phyloP scores from a whole-genome alignment of 1,284 basidiomycete species.

The Cutaneotrichosporon mucoides region DNA sequence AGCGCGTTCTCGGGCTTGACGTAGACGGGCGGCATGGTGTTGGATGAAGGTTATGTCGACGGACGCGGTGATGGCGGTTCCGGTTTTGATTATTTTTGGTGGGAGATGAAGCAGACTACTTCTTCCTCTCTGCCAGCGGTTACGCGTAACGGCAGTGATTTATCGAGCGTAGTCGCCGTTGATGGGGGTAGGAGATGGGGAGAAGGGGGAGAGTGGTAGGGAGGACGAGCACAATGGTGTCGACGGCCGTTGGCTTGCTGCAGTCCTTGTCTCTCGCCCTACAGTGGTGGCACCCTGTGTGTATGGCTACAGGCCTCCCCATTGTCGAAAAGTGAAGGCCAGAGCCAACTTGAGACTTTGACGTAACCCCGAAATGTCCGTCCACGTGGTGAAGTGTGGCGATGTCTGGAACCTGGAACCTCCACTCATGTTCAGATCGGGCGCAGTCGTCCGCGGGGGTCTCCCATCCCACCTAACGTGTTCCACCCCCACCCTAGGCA shows the following conservation, averaged over 20 bases:
- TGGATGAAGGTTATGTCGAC: no score
- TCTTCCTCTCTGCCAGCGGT: conserved; percentile 33
- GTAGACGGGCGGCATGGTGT: conserved; percentile 47
- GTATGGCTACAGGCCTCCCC: background rate
- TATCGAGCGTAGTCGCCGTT: conserved; percentile 35
- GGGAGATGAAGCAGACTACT: conserved; percentile 22
- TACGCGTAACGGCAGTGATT: conserved; percentile 25
- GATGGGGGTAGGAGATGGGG: conserved; percentile 5
- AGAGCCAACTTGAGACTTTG: background rate
- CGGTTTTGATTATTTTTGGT: conserved; percentile 1
- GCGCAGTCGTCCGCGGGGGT: background rate
- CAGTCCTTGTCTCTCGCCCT: no score
- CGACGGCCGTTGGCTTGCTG: background rate
- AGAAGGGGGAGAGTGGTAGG: conserved; percentile 8
- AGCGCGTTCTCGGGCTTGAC: conserved; percentile 51
- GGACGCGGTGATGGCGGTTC: no score
- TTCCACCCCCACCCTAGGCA: no score
- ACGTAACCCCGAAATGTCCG: background rate
- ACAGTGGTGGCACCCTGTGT: no score
- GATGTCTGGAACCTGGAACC: no score
- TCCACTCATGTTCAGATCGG: background rate
- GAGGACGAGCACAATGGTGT: conserved; percentile 6
- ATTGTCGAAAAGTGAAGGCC: conserved; percentile 1
- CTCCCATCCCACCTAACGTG: no score
- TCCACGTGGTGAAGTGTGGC: background rate